phyloP scores from a whole-genome alignment of 352 stramenopile genomes.

The Globisporangium carolinianum region DNA sequence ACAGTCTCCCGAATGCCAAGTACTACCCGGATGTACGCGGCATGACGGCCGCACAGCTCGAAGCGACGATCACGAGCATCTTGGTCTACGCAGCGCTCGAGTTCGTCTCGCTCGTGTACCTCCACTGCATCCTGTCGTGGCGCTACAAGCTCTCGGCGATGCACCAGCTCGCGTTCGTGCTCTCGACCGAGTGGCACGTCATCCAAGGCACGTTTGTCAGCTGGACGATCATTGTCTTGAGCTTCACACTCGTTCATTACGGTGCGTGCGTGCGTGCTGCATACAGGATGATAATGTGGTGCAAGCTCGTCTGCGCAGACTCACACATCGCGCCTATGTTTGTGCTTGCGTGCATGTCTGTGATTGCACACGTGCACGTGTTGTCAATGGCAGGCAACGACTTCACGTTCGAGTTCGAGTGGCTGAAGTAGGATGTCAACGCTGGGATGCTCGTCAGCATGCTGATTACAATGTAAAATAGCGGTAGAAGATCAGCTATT shows the following conservation, averaged over 20 bases:
- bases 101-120: conserved; percentile 13
- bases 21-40: conserved; percentile 3
- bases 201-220: background rate
- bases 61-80: background rate
- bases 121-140: conserved; percentile 11
- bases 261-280: background rate
- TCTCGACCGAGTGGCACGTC: conserved; percentile 4
- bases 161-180: conserved; percentile 34
- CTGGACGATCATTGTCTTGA: background rate
- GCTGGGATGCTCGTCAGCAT: too few relatives aligned
- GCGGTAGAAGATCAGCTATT: too few relatives aligned
- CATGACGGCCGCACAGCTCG: conserved; percentile 7
- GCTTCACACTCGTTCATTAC: conserved; percentile 4
- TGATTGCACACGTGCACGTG: background rate
- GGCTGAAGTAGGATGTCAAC: background rate
- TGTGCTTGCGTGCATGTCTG: background rate
- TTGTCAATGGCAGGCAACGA: background rate
- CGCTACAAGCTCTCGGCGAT: conserved; percentile 18
- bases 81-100: conserved; percentile 20
- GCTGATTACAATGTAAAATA: too few relatives aligned
- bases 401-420: conserved; percentile 1
- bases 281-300: background rate
- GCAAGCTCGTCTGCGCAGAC: background rate
- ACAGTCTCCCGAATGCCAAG: background rate
- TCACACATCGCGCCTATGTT: background rate